Conservation (phyloP, 2,329 filamentous ascomycete species). For the Didymella arachidicola region DNA sequence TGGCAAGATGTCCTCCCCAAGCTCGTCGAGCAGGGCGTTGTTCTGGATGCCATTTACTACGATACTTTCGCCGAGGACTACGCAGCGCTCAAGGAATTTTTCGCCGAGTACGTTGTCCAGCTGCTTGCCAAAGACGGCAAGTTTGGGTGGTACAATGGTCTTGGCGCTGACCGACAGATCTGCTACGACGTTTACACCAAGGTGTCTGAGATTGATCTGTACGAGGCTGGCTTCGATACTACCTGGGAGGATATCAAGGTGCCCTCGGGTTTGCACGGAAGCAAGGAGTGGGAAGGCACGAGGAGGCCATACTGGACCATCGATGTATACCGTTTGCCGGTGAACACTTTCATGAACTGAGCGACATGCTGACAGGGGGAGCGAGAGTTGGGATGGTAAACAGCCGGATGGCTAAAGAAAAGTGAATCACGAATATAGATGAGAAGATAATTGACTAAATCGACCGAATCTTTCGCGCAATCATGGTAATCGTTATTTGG, state of each 20-base stretch:
- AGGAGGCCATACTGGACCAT: constrained; percentile 50
- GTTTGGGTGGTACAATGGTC: constrained; percentile 51
- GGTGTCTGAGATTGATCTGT: constrained; percentile 49
- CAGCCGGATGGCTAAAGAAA: not conserved
- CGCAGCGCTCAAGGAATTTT: constrained; percentile 49
- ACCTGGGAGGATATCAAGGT: constrained; percentile 49
- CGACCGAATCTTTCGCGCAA: no score
- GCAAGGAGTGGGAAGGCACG: constrained; percentile 47
- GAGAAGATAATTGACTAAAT: not conserved
- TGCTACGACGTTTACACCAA: constrained; percentile 52
- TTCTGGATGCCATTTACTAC: constrained; percentile 73
- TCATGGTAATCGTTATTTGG: not conserved
- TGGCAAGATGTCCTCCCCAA: constrained; percentile 83
- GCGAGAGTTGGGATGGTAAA: not conserved
- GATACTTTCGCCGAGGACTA: constrained; percentile 52
- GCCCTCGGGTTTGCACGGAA: constrained; percentile 44
- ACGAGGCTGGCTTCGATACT: constrained; percentile 49
- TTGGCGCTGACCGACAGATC: constrained; percentile 50
- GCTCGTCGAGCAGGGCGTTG: constrained; percentile 71
- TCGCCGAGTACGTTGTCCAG: constrained; percentile 48
- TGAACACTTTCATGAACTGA: constrained; percentile 48
- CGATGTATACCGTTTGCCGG: constrained; percentile 46
- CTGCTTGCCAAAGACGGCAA: constrained; percentile 44
- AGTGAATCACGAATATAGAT: not conserved
- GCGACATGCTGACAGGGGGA: not conserved